Base-by-base conservation (phyloP, 495 filamentous ascomycete genomes). In the Talaromyces nanjingensis region DNA sequence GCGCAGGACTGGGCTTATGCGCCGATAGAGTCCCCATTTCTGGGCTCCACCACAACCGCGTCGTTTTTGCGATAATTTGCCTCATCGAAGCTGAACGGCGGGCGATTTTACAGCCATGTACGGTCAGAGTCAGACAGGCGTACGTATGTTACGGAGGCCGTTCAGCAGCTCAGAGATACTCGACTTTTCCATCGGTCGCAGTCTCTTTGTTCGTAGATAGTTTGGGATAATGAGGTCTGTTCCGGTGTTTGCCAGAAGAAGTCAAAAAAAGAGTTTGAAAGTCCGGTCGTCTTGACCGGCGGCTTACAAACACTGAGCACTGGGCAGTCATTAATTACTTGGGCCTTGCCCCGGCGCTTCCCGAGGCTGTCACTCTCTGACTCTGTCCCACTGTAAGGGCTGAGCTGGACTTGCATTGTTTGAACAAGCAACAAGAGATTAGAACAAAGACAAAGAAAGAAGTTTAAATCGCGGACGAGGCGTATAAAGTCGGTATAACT, bases 1-100 rank as follows among this genome's bases (percentile, higher is more conserved):
- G 53, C 53, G 53, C 16, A 16, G 53, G 53, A 56, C 24, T 29
- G 53, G 53, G 20, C 22, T 56, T 18, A 56, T 56, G 22, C 53
- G 24, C 53, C 22, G 53, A 22, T n/a, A 16, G 1, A 56, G 53
- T 56, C 53, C 24, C 53, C 53, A 56, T 56, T 29, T 14, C 53
- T 29, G 53, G 29, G 56, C 56, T 59, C 56, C 56, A 59, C 56
- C 31, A 59, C 16, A 18, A 59, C 56, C 56, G 56, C 56, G n/a
- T 59, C 29, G 6, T 37, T 59, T 59, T 37, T 59, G 31, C 12
- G 56, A 37, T 22, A 59, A 59, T 37, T 59, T 33, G 27, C 56
- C 56, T 49, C 45, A 20, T 49, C 11, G 16, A 18, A 49, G n/a
- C 45, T 49, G 45, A 20, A 49, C 45, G 8, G 3, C n/a, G 45